A percentile compares a stretch with the other conserved stretches of the same genome.
These are phyloP conservation scores for Ananas comosus DNA, from an alignment of 176 grass and related monocot species.

Conservation along the genomic window DNA sequence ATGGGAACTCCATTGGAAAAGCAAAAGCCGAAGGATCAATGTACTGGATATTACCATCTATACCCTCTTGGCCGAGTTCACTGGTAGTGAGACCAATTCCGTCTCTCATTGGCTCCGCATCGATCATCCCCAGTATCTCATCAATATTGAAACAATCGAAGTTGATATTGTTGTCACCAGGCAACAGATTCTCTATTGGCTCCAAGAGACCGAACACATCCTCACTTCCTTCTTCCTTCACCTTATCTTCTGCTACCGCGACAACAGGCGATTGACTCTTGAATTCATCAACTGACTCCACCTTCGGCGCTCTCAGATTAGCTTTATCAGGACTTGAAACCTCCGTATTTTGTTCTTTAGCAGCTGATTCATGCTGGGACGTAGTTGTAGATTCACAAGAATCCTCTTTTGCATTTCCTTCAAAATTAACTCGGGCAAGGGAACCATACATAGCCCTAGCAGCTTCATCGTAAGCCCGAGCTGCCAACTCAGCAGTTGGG, in stretches of 20 bases:
- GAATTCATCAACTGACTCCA: background rate
- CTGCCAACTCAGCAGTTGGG: conserved; percentile 46
- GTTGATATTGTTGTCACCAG: background rate
- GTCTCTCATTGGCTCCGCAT: conserved; percentile 29
- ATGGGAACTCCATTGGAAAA: too few species aligned
- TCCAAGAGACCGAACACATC: conserved; percentile 36
- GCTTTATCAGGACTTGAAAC: background rate
- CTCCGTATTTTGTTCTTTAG: background rate
- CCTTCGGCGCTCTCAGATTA: background rate
- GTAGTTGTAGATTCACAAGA: conserved; percentile 8
- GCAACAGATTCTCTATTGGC: conserved; percentile 26
- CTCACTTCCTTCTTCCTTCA: conserved; percentile 6
- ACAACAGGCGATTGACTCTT: background rate
- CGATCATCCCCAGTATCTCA: conserved; percentile 50
- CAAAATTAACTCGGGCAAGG: conserved; percentile 50
- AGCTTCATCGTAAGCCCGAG: conserved; percentile 74
- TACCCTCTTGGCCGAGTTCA: background rate
- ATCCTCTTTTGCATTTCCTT: conserved; percentile 13
- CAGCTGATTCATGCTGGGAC: background rate
- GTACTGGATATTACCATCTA: background rate
- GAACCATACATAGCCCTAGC: conserved; percentile 82
- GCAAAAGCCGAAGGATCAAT: too few species aligned
- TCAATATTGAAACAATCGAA: conserved; percentile 33
- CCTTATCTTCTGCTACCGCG: background rate
- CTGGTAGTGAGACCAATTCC: background rate